Evolutionary conservation across 306 rosid genomes (phyloP).

Genomic region (Quercus engelmannii): DNA sequence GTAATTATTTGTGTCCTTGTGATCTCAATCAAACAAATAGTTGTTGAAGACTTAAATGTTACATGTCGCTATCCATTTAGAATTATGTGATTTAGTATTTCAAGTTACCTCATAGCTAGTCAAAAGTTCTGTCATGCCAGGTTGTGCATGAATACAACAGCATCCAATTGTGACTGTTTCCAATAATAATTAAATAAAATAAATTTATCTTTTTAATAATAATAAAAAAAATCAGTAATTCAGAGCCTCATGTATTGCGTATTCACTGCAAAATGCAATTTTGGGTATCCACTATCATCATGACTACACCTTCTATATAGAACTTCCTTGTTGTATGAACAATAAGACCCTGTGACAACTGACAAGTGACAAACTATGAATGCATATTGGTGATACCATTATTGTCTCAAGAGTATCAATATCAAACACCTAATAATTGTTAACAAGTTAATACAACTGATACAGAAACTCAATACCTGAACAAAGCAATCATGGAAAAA

Average conservation of each 20-base stretch:
- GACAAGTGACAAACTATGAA: neutral
- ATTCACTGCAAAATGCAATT: too few species aligned
- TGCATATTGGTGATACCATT: neutral
- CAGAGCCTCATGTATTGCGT: too few species aligned
- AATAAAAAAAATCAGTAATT: too few species aligned
- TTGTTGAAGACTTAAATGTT: neutral
- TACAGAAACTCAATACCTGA: constrained; percentile 36
- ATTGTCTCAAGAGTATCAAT: neutral
- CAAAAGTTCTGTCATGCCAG: neutral
- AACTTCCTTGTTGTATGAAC: neutral
- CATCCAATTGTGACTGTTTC: neutral
- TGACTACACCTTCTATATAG: neutral
- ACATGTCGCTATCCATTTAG: neutral
- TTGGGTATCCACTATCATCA: too few species aligned
- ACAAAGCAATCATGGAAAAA: constrained; percentile 88
- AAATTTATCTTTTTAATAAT: too few species aligned
- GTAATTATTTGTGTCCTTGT: neutral
- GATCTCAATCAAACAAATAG: neutral
- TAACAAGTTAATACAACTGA: neutral
- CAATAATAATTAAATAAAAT: neutral
- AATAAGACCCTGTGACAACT: too few species aligned
- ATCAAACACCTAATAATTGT: neutral
- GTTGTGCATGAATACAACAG: neutral
- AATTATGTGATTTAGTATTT: too few species aligned
- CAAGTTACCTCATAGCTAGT: neutral